Percentiles rank a stretch among this genome's conserved stretches.
Evolutionary conservation across 2,329 filamentous ascomycete species (phyloP).

Genomic region (Beauveria bassiana): DNA sequence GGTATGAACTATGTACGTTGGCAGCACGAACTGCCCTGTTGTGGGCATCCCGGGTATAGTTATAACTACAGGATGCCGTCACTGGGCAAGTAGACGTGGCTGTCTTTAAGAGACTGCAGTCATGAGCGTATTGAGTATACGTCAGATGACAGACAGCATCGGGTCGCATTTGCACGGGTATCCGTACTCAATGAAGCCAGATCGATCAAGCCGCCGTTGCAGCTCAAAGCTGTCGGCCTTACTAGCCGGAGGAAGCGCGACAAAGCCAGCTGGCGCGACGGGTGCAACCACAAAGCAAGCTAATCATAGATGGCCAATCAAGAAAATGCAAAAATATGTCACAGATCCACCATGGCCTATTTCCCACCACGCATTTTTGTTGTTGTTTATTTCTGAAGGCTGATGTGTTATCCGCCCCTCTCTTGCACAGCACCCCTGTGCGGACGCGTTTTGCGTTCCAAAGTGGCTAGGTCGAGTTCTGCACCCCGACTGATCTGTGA

Average conservation of each 20-base stretch:
- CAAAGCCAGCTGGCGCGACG: neutral
- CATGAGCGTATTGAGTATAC: no score
- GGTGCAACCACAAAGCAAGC: neutral
- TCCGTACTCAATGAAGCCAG: neutral
- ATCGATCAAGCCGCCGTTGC: neutral
- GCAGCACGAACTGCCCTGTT: no score
- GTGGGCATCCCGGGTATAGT: no score
- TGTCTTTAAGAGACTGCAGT: no score
- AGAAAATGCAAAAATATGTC: constrained; percentile 9
- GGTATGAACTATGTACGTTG: no score
- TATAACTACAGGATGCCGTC: no score
- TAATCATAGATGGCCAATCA: constrained; percentile 2
- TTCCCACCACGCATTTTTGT: constrained; percentile 4
- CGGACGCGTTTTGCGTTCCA: constrained; percentile 1
- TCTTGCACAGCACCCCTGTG: neutral
- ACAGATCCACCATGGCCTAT: neutral
- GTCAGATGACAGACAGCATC: no score
- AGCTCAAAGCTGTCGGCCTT: neutral
- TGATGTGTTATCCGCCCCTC: constrained; percentile 1
- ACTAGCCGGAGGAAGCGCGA: neutral
- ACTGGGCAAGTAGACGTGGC: no score
- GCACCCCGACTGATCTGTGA: constrained; percentile 27
- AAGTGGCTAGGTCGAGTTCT: neutral
- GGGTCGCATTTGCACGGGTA: neutral
- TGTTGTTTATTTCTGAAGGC: constrained; percentile 11